phyloP scores from a whole-genome alignment of 176 grass and related monocot species.

The Otatea glauca region DNA sequence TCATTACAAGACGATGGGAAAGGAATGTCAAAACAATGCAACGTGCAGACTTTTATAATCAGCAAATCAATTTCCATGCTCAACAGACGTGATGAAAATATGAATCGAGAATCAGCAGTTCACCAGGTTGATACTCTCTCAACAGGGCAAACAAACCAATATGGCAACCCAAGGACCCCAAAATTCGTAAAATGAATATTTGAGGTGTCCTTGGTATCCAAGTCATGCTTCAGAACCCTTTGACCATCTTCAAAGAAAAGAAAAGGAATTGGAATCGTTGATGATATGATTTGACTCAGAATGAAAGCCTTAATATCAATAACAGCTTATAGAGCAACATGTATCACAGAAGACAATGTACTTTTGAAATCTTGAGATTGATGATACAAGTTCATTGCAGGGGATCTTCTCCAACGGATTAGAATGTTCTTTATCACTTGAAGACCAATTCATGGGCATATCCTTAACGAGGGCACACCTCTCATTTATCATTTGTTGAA shows the following conservation, averaged over 20 bases:
- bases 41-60: conserved; percentile 26
- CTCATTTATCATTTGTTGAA: conserved; percentile 58
- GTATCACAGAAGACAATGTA: conserved; percentile 66
- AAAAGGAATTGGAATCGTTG: conserved; percentile 18
- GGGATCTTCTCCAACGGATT: conserved; percentile 48
- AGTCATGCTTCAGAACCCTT: conserved; percentile 66
- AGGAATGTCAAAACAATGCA: conserved; percentile 27
- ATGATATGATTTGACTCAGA: conserved; percentile 7
- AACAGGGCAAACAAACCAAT: conserved; percentile 70
- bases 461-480: conserved; percentile 65
- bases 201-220: conserved; percentile 56
- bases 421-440: conserved; percentile 30
- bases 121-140: conserved; percentile 78
- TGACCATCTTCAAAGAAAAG: conserved; percentile 64
- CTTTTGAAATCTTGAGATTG: conserved; percentile 71
- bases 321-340: conserved; percentile 64
- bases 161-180: conserved; percentile 74
- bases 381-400: conserved; percentile 61
- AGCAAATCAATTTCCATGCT: conserved; percentile 6
- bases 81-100: conserved; percentile 5
- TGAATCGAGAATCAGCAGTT: conserved; percentile 42
- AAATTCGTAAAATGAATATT: conserved; percentile 74
- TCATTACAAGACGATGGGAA: conserved; percentile 3
- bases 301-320: conserved; percentile 15
- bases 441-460: conserved; percentile 47